Percentiles rank a stretch among this genome's conserved stretches.
Conservation (phyloP, 2,329 filamentous ascomycete species). For the Exutisphaerella laricina region DNA sequence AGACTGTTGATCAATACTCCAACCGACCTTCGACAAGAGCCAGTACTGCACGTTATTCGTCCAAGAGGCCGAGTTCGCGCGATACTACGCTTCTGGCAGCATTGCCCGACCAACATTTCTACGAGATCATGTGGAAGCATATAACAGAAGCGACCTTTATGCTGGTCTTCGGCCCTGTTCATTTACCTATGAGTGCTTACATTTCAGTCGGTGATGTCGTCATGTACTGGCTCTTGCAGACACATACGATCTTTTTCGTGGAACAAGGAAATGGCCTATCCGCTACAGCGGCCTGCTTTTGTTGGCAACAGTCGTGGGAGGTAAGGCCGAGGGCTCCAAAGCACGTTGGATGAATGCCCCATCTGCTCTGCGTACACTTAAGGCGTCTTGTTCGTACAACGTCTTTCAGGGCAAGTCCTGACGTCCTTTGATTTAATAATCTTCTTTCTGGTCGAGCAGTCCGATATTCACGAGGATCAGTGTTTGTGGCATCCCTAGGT, state of each 20-base stretch:
- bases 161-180: slow-evolving; percentile 46
- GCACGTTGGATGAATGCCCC: too few species aligned
- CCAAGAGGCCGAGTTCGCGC: background rate
- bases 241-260: slow-evolving; percentile 27
- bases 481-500: background rate
- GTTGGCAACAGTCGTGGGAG: slow-evolving; percentile 16
- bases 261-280: slow-evolving; percentile 13
- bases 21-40: background rate
- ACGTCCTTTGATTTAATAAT: too few species aligned
- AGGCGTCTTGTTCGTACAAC: too few species aligned
- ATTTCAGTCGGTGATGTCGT: slow-evolving; percentile 32
- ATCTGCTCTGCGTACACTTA: too few species aligned
- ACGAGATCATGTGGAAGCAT: slow-evolving; percentile 39
- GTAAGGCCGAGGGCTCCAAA: too few species aligned
- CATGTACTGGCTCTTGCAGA: slow-evolving; percentile 37
- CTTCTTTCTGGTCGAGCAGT: slow-evolving; percentile 14
- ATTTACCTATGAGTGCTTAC: slow-evolving; percentile 44
- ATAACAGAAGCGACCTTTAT: slow-evolving; percentile 38
- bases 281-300: slow-evolving; percentile 19
- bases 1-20: background rate
- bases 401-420: too few species aligned
- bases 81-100: slow-evolving; percentile 3
- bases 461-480: slow-evolving; percentile 5
- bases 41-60: background rate
- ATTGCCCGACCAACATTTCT: background rate